Base-by-base conservation (phyloP, 306 rosid genomes). In the Macrotyloma uniflorum region DNA sequence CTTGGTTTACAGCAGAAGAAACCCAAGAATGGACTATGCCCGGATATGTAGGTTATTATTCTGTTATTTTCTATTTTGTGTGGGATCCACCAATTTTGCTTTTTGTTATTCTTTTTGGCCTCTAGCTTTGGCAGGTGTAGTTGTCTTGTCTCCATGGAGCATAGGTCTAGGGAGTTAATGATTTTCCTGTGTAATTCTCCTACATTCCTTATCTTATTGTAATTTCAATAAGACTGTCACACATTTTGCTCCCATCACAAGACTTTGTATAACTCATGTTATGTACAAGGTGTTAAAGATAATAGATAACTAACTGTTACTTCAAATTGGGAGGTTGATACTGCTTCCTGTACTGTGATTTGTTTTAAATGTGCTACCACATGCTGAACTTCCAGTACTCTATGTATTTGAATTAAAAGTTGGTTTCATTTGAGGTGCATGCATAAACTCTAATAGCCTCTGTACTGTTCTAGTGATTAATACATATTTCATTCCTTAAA, bases 291-390 rank as follows among this genome's bases (percentile, higher is more conserved):
- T 46, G 49, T 64, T 61, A 73, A 67, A 36, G 57, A 23, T 58
- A 28, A 71, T 58, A 51, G 65, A 54, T 63, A 55, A 75, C 19
- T 58, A 42, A 38, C 35, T 57, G 50, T 82, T 65, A 36, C 47
- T 46, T 58, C 58, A 58, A 55, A 32, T 66, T 50, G 55, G 76
- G 65, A 69, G 66, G 46, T 58, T 5, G 20, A 69, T 24, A 62
- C 85, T 53, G 64, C 67, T 79, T 70, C n/a, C 43, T 64, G 53
- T 57, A 43, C 77, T 19, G 59, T 72, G 50, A 43, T 69, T 67
- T 49, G 20, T 74, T 43, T 64, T 67, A 22, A 38, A 54, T 53
- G 71, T 57, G 75, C 40, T 69, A 51, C 67, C 71, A 76, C 35
- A 8, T 64, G 66, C 67, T 28, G 67, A 76, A 65, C 77, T 70